Conservation (phyloP, 164 flowering plant species). For the Macadamia integrifolia region DNA sequence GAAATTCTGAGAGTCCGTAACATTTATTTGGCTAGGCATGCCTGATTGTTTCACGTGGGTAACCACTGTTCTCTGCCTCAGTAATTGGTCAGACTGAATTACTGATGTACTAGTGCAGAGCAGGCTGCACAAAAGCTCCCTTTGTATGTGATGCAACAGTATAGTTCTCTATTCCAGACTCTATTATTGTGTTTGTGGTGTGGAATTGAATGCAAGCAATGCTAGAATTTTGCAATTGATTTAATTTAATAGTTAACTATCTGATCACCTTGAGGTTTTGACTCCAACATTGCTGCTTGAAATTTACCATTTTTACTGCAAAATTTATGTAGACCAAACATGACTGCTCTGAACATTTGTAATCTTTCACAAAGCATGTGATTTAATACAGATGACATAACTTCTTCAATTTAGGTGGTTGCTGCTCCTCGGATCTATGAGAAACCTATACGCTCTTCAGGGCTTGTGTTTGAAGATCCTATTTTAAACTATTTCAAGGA, state of each 20-base stretch:
- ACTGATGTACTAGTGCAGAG: too few species aligned
- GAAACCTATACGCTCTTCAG: conserved; percentile 23
- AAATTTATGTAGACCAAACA: not conserved
- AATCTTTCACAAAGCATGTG: not conserved
- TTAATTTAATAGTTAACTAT: not conserved
- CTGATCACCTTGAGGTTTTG: not conserved
- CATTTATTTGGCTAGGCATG: too few species aligned
- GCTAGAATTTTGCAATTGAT: too few species aligned
- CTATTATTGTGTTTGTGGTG: too few species aligned
- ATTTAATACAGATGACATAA: not conserved
- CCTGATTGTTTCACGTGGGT: too few species aligned
- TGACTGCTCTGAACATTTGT: not conserved
- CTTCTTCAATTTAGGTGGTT: conserved; percentile 31
- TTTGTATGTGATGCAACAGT: too few species aligned
- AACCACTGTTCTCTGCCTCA: too few species aligned
- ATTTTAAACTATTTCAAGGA: conserved; percentile 36
- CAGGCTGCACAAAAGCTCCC: too few species aligned
- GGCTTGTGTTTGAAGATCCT: conserved; percentile 17
- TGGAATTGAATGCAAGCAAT: too few species aligned
- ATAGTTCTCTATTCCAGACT: too few species aligned
- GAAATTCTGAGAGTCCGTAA: too few species aligned
- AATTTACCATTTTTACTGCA: not conserved
- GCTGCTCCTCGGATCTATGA: conserved; percentile 68
- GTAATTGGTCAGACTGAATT: too few species aligned
- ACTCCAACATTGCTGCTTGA: not conserved